phyloP scores from a whole-genome alignment of 1,284 basidiomycete species.

The Heterobasidion occidentale region DNA sequence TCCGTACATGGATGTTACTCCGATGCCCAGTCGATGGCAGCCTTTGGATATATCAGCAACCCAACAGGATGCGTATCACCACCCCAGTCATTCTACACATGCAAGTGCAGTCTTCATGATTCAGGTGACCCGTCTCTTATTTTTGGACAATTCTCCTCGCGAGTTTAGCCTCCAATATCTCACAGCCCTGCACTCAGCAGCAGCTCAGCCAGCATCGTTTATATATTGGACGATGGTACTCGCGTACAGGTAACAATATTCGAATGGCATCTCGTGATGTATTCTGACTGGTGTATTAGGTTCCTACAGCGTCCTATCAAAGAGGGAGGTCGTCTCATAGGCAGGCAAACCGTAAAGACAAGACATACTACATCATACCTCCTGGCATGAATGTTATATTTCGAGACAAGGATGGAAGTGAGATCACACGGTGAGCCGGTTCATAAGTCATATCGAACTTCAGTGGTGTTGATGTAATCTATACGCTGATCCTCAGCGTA shows the following conservation, averaged over 20 bases:
- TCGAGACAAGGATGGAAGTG: conserved; percentile 56
- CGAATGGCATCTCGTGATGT: background rate
- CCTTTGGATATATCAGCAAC: background rate
- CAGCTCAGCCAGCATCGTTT: conserved; percentile 8
- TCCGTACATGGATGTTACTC: background rate
- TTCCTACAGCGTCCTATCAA: conserved; percentile 6
- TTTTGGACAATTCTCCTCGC: background rate
- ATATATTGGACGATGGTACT: conserved; percentile 7
- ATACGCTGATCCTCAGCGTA: conserved; percentile 24
- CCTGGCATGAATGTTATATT: conserved; percentile 61
- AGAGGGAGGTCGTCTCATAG: conserved; percentile 18
- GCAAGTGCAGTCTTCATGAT: background rate
- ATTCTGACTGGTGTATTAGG: background rate
- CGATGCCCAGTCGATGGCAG: background rate
- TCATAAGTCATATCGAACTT: background rate
- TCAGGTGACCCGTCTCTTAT: background rate
- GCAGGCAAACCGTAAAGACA: conserved; percentile 15
- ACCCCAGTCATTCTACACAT: background rate
- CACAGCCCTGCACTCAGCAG: conserved; percentile 1
- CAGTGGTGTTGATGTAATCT: background rate
- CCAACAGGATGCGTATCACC: background rate
- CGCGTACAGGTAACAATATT: conserved; percentile 7
- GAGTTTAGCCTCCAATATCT: background rate
- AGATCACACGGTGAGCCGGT: conserved; percentile 47
- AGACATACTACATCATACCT: conserved; percentile 58